Evolutionary conservation across 176 grass and related monocot genomes (phyloP).

Genomic region (Oryza glaberrima): DNA sequence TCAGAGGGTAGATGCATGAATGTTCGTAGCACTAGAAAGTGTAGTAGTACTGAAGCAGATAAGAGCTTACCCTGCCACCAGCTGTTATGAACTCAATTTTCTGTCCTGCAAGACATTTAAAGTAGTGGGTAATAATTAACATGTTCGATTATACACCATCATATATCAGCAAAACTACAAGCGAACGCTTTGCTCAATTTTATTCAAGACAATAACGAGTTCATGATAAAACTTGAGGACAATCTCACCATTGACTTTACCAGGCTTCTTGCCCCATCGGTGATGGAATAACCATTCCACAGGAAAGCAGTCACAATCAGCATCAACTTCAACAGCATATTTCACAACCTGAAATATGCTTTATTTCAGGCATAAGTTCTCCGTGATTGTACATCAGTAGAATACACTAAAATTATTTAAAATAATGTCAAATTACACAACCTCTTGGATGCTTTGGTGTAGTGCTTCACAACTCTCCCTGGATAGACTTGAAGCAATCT

Average conservation of each 20-base stretch:
- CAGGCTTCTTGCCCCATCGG: conserved; percentile 83
- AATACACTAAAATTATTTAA: conserved; percentile 7
- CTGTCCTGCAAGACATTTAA: conserved; percentile 59
- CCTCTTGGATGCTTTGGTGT: conserved; percentile 75
- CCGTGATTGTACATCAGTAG: background rate
- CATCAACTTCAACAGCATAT: conserved; percentile 83
- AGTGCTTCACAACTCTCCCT: conserved; percentile 73
- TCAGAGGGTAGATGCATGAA: conserved; percentile 1
- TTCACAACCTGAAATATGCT: conserved; percentile 68
- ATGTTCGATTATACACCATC: background rate
- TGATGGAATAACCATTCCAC: conserved; percentile 92
- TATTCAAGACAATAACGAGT: conserved; percentile 12
- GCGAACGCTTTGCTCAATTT: background rate
- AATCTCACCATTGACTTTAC: conserved; percentile 73
- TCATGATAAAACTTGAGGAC: background rate
- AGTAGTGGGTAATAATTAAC: background rate
- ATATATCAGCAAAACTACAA: background rate
- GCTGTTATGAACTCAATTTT: conserved; percentile 94
- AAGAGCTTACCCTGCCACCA: conserved; percentile 84
- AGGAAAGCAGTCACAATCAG: conserved; percentile 73
- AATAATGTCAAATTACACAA: conserved; percentile 23
- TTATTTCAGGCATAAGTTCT: conserved; percentile 12
- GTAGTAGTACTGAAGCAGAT: background rate
- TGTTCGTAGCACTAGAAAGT: conserved; percentile 22
- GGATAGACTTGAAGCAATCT: conserved; percentile 74